Evolutionary conservation across 305 asterid species (phyloP).

Genomic region (Galium porrigens): DNA sequence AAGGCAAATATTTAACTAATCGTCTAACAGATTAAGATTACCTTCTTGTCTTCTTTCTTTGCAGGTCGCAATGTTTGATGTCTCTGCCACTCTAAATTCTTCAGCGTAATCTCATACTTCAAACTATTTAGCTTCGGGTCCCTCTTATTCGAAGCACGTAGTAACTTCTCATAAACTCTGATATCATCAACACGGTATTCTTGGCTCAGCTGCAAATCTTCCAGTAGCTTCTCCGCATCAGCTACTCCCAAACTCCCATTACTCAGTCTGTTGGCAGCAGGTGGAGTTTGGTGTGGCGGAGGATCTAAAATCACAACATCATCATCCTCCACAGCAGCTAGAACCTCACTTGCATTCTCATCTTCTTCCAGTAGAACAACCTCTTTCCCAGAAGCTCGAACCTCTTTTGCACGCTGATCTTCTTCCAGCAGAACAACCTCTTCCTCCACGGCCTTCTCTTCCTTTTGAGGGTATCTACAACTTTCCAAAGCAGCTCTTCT

Average conservation of each 20-base stretch:
- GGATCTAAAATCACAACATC: conserved; percentile 9
- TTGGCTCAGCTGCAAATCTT: conserved; percentile 20
- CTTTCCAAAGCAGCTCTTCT: conserved; percentile 19
- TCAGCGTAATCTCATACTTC: conserved; percentile 23
- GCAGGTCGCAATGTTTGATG: conserved; percentile 24
- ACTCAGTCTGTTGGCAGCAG: conserved; percentile 23
- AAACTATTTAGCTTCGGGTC: conserved; percentile 21
- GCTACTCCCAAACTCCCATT: conserved; percentile 24
- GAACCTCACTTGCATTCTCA: neutral
- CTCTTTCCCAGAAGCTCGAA: neutral
- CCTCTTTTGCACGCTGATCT: neutral
- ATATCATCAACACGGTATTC: conserved; percentile 16
- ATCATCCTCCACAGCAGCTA: neutral
- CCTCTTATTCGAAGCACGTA: conserved; percentile 18
- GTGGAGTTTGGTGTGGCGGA: conserved; percentile 28
- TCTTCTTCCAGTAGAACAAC: conserved; percentile 4
- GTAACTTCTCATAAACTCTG: conserved; percentile 30
- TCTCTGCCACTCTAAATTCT: conserved; percentile 17
- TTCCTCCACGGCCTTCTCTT: conserved; percentile 16
- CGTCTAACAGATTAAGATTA: conserved; percentile 11
- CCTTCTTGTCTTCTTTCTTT: conserved; percentile 35
- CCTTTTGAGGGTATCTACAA: conserved; percentile 17
- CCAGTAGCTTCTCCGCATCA: conserved; percentile 23
- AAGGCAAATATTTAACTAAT: neutral
- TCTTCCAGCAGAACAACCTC: conserved; percentile 12